phyloP scores from a whole-genome alignment of 306 rosid species.

The Ammopiptanthus mongolicus region DNA sequence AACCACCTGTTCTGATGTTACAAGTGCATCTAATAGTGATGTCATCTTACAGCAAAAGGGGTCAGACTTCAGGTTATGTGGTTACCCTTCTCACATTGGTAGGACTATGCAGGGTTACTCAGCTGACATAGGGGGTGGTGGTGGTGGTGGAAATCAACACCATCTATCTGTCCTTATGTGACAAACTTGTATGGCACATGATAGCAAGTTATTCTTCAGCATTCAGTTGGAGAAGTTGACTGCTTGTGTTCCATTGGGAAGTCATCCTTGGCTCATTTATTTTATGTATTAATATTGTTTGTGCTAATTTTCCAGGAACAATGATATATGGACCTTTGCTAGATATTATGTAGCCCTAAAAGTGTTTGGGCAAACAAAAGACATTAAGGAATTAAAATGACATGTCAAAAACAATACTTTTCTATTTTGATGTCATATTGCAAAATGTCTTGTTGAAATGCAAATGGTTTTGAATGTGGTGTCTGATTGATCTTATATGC shows the following conservation, averaged over 20 bases:
- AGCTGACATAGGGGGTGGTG: slow-evolving; percentile 26
- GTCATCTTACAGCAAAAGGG: slow-evolving; percentile 32
- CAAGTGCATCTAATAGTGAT: slow-evolving; percentile 1
- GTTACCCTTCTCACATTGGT: slow-evolving; percentile 42
- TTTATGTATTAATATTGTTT: not conserved
- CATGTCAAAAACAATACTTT: slow-evolving; percentile 1
- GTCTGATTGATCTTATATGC: not conserved
- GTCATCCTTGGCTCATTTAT: slow-evolving; percentile 73
- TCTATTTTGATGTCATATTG: not conserved
- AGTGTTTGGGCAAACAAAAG: slow-evolving; percentile 10
- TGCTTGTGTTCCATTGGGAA: slow-evolving; percentile 41
- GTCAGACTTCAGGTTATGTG: slow-evolving; percentile 40
- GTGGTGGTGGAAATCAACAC: slow-evolving; percentile 34
- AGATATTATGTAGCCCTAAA: slow-evolving; percentile 2
- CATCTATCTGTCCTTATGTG: slow-evolving; percentile 34
- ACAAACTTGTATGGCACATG: slow-evolving; percentile 13
- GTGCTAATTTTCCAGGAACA: slow-evolving; percentile 6
- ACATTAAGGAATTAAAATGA: slow-evolving; percentile 6
- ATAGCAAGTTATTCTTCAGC: slow-evolving; percentile 18
- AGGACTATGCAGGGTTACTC: slow-evolving; percentile 25
- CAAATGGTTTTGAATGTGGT: not conserved
- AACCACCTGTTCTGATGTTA: slow-evolving; percentile 12
- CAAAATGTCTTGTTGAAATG: not conserved
- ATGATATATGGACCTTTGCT: slow-evolving; percentile 10
- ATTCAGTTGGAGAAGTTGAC: not conserved